A percentile compares a stretch with the other conserved stretches of the same genome.
Evolutionary conservation across 2,329 filamentous ascomycete genomes (phyloP).

Genomic region (Diplodia seriata): DNA sequence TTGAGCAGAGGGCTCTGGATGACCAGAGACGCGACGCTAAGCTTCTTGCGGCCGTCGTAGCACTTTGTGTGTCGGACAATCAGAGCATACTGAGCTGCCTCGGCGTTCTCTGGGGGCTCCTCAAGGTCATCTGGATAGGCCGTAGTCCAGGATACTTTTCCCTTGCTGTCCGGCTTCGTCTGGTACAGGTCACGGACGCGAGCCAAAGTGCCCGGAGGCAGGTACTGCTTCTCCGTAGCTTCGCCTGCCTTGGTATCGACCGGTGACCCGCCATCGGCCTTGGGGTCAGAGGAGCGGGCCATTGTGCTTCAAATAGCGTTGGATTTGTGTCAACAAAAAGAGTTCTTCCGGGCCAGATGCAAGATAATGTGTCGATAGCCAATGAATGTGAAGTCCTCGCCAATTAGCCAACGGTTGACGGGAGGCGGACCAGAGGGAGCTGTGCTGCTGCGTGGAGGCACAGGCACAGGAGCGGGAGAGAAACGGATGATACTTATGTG

Average conservation of each 20-base stretch:
- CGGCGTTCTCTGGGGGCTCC: slow-evolving; percentile 35
- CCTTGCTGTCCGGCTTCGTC: slow-evolving; percentile 27
- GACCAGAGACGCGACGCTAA: slow-evolving; percentile 41
- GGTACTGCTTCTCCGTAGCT: neutral
- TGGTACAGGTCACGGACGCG: slow-evolving; percentile 30
- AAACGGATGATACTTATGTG: too few relatives aligned
- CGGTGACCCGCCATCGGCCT: too few relatives aligned
- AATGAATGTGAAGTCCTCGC: too few relatives aligned
- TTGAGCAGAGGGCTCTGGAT: slow-evolving; percentile 47
- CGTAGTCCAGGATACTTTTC: slow-evolving; percentile 31
- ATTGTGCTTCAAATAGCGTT: neutral
- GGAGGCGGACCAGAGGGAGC: too few relatives aligned
- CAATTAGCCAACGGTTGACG: too few relatives aligned
- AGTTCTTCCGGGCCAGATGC: neutral
- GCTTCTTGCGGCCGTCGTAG: slow-evolving; percentile 35
- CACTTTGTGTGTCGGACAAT: slow-evolving; percentile 37
- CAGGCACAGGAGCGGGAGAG: neutral
- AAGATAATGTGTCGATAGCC: too few relatives aligned
- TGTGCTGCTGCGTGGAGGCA: neutral
- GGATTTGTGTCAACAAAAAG: neutral
- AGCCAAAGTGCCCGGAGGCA: slow-evolving; percentile 21
- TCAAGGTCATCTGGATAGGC: slow-evolving; percentile 31
- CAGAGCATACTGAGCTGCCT: slow-evolving; percentile 35
- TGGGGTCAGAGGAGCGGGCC: neutral
- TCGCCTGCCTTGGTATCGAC: neutral